Base-by-base conservation (phyloP, 2,329 filamentous ascomycete genomes). In the Emergomyces orientalis region DNA sequence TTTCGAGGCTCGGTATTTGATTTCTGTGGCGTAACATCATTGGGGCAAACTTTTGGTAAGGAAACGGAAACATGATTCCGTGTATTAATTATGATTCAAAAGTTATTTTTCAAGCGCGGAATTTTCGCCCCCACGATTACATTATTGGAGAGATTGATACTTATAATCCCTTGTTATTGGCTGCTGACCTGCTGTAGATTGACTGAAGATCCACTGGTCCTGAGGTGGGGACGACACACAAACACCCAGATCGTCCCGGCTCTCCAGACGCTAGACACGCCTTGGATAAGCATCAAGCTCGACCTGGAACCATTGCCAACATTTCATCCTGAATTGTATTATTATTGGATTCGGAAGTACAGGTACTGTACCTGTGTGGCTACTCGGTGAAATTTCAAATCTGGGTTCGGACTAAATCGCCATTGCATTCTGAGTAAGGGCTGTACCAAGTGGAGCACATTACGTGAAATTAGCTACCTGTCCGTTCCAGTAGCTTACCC, bases 171-270 rank as follows among this genome's bases (percentile, higher is more conserved):
- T n/a, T 32, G 52, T 32, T 39, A 37, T 22, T 30, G 37, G 34
- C 37, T 41, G 55, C 7, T 43, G 17, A 9, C 19, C 22, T 32
- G 11, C 4, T 57, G 34, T 7, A 37, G n/a, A 43, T 57, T 57
- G 22, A 27, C 55, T 45, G 39, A 59, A 30, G 39, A 59, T 59
- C 56, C 56, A 30, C 56, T 45, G 27, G 37, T n/a, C 39, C 25
- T 2, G 39, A n/a, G 30, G 56, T 45, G 55, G 54, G 39, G 55
- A 58, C 34, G n/a, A 43, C 37, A 43, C 55, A 32, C 55, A 30
- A 45, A 45, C 14, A 27, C 22, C 39, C 22, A 43, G 55, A 58
- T 58, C 55, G 39, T 47, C 39, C n/a, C 39, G 39, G 39, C 56
- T 32, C 39, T 47, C 39, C 56, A 59, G n/a, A 43, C 39, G 14